Evolutionary conservation across 805 yeast species (phyloP), one percentile per base, ranked within the genome.

Genomic region (Candida adriatica): DNA sequence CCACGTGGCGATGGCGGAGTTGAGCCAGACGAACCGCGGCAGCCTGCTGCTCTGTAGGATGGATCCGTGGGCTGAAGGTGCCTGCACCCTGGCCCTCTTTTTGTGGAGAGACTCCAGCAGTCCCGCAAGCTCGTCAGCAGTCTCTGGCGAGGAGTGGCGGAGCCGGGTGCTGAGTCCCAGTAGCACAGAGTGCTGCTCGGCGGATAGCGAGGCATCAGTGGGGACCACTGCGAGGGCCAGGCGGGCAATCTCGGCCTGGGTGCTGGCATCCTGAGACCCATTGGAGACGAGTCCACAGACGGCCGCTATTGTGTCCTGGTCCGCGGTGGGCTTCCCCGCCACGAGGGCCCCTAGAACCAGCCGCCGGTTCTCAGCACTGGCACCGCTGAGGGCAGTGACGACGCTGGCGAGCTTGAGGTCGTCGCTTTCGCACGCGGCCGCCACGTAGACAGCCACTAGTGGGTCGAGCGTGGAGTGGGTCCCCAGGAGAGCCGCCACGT

Each of bases 1-100:
- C 66, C 66, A 64, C n/a, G 53, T 51, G 20, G 48, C 38, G 2
- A 64, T 49, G 11, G 56, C 54, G 21, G 51, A 49, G 34, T 60
- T 61, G 15, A 63, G 44, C 68, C 68, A 63, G 4, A 63, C 45
- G 24, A 41, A 37, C 31, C 41, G 45, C 13, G 54, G 41, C 1
- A 42, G 29, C 24, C 45, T 51, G 34, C 39, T 48, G 6, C 43
- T 33, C 23, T 48, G 49, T 6, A 49, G 17, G 24, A 48, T 47
- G 4, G 45, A 30, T 7, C 39, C 23, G 23, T 46, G 45, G 9
- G 37, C 42, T 6, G 40, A 34, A n/a, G 34, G 18, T 7, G 38
- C 33, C 14, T 35, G 37, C 2, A 25, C 13, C 9, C 45, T 32
- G 9, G 51, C 34, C 13, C 31, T 29, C 34, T 37, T 46, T 14